phyloP scores from a whole-genome alignment of 495 filamentous ascomycete genomes.

The Annulohypoxylon maeteangense region DNA sequence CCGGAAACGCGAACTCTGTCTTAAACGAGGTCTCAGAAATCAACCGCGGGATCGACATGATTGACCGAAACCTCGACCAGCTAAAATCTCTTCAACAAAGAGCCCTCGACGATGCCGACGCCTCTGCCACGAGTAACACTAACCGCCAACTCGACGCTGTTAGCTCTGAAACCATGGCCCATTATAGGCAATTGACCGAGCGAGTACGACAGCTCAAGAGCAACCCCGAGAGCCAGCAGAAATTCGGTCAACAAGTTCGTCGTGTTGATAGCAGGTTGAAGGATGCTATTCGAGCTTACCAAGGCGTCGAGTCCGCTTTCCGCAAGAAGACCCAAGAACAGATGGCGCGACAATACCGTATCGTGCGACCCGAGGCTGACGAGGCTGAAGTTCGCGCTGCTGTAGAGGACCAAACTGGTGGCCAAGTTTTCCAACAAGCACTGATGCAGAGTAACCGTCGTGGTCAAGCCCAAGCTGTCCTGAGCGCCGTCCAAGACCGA shows the following conservation, averaged over 20 bases:
- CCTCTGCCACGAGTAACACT: constrained; percentile 59
- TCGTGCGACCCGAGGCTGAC: constrained; percentile 84
- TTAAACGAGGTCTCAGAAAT: constrained; percentile 85
- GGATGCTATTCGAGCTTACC: constrained; percentile 80
- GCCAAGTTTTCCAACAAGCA: constrained; percentile 84
- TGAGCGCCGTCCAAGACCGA: constrained; percentile 80
- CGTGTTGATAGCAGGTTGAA: constrained; percentile 81
- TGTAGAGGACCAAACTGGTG: constrained; percentile 73
- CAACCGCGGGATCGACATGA: constrained; percentile 76
- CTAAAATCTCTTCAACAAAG: constrained; percentile 68
- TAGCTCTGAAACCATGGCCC: constrained; percentile 77
- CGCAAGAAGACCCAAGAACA: constrained; percentile 80
- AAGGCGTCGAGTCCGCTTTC: constrained; percentile 78
- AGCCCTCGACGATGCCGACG: constrained; percentile 69
- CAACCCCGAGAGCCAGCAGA: constrained; percentile 75
- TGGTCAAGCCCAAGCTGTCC: constrained; percentile 79
- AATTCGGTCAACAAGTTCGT: constrained; percentile 81
- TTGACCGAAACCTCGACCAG: constrained; percentile 71
- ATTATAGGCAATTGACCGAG: constrained; percentile 77
- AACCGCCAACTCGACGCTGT: constrained; percentile 68
- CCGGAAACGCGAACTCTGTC: constrained; percentile 73
- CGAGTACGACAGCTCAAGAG: constrained; percentile 82
- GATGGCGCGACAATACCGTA: constrained; percentile 87
- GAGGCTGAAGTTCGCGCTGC: constrained; percentile 83
- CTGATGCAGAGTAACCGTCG: constrained; percentile 77